Conservation (phyloP, 306 rosid genomes). For the Mimosa bimucronata region DNA sequence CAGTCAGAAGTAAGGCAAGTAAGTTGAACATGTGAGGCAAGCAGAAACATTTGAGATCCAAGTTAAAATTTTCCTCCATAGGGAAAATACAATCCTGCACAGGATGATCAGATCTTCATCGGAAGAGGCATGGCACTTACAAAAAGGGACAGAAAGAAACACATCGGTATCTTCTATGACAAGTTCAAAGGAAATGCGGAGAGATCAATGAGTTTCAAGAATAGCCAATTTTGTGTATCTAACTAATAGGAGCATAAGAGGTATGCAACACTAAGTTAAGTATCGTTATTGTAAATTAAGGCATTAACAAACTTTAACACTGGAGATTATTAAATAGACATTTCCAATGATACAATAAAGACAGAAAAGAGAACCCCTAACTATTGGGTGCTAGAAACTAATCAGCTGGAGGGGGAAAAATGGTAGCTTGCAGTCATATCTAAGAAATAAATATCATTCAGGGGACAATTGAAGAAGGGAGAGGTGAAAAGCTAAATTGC, state of each 20-base stretch:
- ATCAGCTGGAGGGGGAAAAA: background rate
- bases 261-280: background rate
- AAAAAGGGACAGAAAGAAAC: background rate
- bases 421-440: background rate
- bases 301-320: background rate
- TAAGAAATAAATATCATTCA: background rate
- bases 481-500: background rate
- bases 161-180: background rate
- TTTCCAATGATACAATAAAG: background rate
- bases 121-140: background rate
- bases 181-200: slow-evolving; percentile 1
- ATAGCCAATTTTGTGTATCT: background rate
- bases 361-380: background rate
- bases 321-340: background rate
- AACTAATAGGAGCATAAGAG: background rate
- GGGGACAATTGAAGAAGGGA: background rate
- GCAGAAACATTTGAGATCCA: background rate
- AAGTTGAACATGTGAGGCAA: background rate
- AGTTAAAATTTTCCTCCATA: background rate
- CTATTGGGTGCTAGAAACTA: background rate
- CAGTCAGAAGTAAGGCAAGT: background rate
- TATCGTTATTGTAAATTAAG: background rate
- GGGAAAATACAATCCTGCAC: background rate
- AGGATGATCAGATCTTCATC: background rate
- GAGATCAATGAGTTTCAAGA: background rate